Base-by-base conservation (phyloP, 2,329 filamentous ascomycete species). In the Fusarium udum region DNA sequence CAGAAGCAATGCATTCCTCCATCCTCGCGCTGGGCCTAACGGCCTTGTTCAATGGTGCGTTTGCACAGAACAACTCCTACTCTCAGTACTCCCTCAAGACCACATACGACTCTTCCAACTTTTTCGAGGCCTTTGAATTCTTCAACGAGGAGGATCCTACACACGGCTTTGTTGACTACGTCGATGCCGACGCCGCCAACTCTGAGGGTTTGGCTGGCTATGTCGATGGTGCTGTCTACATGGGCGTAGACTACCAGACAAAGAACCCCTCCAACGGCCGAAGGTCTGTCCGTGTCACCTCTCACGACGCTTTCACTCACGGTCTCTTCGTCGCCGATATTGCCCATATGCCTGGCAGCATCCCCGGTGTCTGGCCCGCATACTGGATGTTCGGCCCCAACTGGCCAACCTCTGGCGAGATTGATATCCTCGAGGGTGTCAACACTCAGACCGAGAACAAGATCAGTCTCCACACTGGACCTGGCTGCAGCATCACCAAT, bases 381-480 rank as follows among this genome's bases (percentile, higher is more conserved):
- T 92, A 92, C 80, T 93, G 88, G 88, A 86, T 84, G 58, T 86
- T 93, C 39, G 92, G 92, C 22, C 84, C 86, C n/a, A 82, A 87
- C 78, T 95, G 93, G 93, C 93, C 93, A 4, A 80, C 80, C 46
- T 84, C 85, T 13, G 93, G 93, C 52, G 93, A 95, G 82, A 93
- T 95, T 76, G 93, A 95, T 80, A 92, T 95, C 77, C 89, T 95
- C 75, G 93, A 95, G 83, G 92, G 92, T 42, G 91, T 94, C 75
- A 93, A 94, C 83, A 83, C 85, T 28, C 87, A 90, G 69, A 79
- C 83, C 6, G 82, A 85, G 66, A 89, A 92, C 80, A 82, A 86
- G 51, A 85, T 94, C 82, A 91, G 92, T 39, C 86, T 96, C 22
- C 91, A 94, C 84, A 93, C 92, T 3, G 81, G 82, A 15, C 73